Evolutionary conservation across 352 stramenopile species (phyloP).

Genomic region (Phytophthora cactorum): DNA sequence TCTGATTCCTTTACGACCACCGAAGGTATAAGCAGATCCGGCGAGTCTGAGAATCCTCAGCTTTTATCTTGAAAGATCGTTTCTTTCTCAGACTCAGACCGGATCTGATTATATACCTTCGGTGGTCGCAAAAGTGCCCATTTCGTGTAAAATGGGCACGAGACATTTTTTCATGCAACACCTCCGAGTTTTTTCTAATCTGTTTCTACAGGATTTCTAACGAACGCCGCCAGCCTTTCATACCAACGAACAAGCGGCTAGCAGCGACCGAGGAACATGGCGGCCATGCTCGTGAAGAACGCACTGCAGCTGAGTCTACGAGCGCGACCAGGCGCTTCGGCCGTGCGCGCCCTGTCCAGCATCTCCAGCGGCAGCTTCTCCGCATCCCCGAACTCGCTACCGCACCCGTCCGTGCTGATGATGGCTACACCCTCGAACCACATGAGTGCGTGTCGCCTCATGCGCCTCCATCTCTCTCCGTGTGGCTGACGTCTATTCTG

Average conservation of each 20-base stretch:
- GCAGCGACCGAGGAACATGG: conserved; percentile 33
- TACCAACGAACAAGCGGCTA: conserved; percentile 33
- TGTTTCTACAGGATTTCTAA: too few species aligned
- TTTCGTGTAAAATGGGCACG: too few species aligned
- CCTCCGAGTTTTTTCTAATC: background rate
- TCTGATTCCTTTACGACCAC: too few species aligned
- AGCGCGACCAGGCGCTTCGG: conserved; percentile 5
- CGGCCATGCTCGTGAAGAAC: conserved; percentile 41
- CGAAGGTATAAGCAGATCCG: too few species aligned
- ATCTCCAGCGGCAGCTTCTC: conserved; percentile 16
- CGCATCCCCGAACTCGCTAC: conserved; percentile 4
- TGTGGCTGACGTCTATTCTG: background rate
- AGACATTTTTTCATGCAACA: too few species aligned
- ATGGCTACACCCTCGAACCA: conserved; percentile 16
- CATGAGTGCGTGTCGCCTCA: conserved; percentile 26
- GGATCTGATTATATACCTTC: too few species aligned
- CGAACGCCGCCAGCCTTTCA: conserved; percentile 22
- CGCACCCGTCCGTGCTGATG: conserved; percentile 29
- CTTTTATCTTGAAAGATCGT: too few species aligned
- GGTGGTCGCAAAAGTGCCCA: too few species aligned
- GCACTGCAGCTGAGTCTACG: conserved; percentile 39
- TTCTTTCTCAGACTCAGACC: too few species aligned
- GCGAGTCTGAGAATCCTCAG: too few species aligned
- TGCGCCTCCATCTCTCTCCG: conserved; percentile 1
- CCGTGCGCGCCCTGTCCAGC: conserved; percentile 25